These are phyloP conservation scores for Pulveroboletus frians DNA, from an alignment of 768 basidiomycete genomes.

Conservation along the genomic window DNA sequence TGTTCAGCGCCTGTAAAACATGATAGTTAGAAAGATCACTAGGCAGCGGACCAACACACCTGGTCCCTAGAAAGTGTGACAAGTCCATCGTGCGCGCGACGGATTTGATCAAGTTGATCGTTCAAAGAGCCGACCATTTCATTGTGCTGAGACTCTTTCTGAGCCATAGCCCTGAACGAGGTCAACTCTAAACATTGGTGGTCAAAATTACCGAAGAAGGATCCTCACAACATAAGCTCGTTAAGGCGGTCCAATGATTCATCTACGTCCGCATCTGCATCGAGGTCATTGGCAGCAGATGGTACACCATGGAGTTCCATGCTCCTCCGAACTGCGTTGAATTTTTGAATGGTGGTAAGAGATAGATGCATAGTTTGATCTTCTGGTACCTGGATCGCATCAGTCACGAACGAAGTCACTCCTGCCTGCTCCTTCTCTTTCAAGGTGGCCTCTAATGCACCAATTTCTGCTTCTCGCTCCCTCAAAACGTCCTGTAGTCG, in stretches of 20 bases:
- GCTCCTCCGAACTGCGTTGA: slow-evolving; percentile 66
- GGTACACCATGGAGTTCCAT: slow-evolving; percentile 49
- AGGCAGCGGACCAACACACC: slow-evolving; percentile 38
- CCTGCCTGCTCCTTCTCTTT: slow-evolving; percentile 32
- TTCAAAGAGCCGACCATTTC: slow-evolving; percentile 74
- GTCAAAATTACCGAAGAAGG: slow-evolving; percentile 1
- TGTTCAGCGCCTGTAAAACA: slow-evolving; percentile 61
- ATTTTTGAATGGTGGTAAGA: slow-evolving; percentile 66
- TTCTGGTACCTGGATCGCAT: slow-evolving; percentile 11
- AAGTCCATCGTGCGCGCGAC: slow-evolving; percentile 78
- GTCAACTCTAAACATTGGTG: slow-evolving; percentile 4
- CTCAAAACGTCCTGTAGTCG: slow-evolving; percentile 88
- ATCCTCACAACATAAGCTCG: slow-evolving; percentile 83
- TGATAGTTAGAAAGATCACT: neutral
- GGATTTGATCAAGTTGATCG: slow-evolving; percentile 59
- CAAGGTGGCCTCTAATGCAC: slow-evolving; percentile 55
- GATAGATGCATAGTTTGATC: slow-evolving; percentile 45
- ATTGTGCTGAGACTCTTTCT: slow-evolving; percentile 88
- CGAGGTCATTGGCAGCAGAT: slow-evolving; percentile 22
- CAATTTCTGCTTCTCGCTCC: slow-evolving; percentile 89
- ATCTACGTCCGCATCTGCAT: slow-evolving; percentile 44
- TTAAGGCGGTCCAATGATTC: slow-evolving; percentile 78
- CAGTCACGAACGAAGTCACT: neutral
- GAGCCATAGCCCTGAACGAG: slow-evolving; percentile 81
- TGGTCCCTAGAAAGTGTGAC: slow-evolving; percentile 79